Evolutionary conservation across 176 grass and related monocot species (phyloP).

Genomic region (Paspalum notatum): DNA sequence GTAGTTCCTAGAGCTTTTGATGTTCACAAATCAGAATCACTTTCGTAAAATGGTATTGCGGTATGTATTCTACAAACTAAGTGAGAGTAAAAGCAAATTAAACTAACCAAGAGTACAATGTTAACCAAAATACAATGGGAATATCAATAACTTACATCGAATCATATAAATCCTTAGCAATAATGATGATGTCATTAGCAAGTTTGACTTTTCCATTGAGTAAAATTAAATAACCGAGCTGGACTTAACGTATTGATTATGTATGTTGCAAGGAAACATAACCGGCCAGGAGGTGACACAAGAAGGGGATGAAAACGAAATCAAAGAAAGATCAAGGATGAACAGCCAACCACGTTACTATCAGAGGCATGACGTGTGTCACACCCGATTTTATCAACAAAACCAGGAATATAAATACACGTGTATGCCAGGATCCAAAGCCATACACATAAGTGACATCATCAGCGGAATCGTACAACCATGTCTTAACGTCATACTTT

Average conservation of each 20-base stretch:
- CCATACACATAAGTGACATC: too few species aligned
- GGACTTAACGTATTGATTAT: not conserved
- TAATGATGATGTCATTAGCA: not conserved
- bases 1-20: not conserved
- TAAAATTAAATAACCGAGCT: not conserved
- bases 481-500: too few species aligned
- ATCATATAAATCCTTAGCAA: not conserved
- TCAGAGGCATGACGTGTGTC: conserved; percentile 29
- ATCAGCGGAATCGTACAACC: too few species aligned
- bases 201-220: not conserved
- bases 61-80: too few species aligned
- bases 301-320: not conserved
- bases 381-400: too few species aligned
- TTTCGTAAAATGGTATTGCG: not conserved
- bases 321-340: not conserved
- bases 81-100: too few species aligned
- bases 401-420: too few species aligned
- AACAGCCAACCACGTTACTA: conserved; percentile 21
- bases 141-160: too few species aligned
- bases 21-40: not conserved
- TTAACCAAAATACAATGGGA: not conserved
- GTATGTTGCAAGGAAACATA: not conserved
- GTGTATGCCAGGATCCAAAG: too few species aligned
- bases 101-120: too few species aligned
- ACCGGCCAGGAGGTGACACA: not conserved